Conservation (phyloP, 495 filamentous ascomycete species). For the Aspergillus diversus region DNA sequence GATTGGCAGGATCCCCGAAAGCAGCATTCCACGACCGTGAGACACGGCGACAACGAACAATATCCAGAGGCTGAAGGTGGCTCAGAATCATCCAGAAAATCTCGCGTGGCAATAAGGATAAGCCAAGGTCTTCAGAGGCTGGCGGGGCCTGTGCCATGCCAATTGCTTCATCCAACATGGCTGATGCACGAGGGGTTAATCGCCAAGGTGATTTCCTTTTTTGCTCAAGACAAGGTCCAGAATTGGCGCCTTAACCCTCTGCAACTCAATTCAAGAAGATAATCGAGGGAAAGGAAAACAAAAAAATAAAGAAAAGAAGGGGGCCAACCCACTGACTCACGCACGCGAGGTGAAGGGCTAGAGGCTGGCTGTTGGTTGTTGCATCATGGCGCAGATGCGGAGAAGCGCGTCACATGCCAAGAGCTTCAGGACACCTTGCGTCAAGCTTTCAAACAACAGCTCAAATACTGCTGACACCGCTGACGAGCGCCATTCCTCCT, state of each 20-base stretch:
- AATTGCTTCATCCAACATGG: slow-evolving; percentile 17
- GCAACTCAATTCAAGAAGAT: no score
- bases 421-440: slow-evolving; percentile 55
- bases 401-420: slow-evolving; percentile 43
- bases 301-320: no score
- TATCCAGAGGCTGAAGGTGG: slow-evolving; percentile 52
- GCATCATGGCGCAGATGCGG: slow-evolving; percentile 4
- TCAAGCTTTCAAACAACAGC: slow-evolving; percentile 21
- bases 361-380: background rate
- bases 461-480: slow-evolving; percentile 11
- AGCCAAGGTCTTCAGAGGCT: slow-evolving; percentile 15
- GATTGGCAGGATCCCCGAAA: slow-evolving; percentile 53
- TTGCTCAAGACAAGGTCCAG: no score
- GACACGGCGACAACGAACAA: slow-evolving; percentile 59
- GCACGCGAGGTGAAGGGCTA: background rate
- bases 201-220: no score
- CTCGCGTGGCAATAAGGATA: slow-evolving; percentile 45
- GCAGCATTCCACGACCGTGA: slow-evolving; percentile 56
- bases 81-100: slow-evolving; percentile 47
- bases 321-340: background rate
- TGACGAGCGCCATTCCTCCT: background rate
- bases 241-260: no score
- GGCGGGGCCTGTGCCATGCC: slow-evolving; percentile 11
- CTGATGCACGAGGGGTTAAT: background rate
- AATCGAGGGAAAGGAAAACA: no score